Conservation (phyloP, 352 stramenopile species). For the Phytophthora colocasiae region DNA sequence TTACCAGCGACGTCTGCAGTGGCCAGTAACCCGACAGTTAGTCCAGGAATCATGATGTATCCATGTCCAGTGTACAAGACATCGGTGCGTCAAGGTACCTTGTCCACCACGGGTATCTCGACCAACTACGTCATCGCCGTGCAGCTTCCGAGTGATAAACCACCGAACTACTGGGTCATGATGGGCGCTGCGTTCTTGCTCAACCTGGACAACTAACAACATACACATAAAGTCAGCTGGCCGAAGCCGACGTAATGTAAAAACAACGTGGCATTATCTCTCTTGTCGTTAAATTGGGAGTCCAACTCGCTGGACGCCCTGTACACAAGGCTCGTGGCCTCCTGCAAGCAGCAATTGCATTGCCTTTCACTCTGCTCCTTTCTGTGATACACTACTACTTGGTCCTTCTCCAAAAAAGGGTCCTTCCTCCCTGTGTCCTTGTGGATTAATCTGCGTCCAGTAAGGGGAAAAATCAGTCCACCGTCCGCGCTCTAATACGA, state of each 20-base stretch:
- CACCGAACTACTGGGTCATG: conserved; percentile 92
- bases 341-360: not conserved
- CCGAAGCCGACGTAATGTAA: conserved; percentile 36
- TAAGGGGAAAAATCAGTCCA: conserved; percentile 1
- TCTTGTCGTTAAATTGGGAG: conserved; percentile 39
- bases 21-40: conserved; percentile 42
- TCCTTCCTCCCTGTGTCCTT: not conserved
- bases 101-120: conserved; percentile 94
- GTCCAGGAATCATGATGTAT: conserved; percentile 62
- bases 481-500: conserved; percentile 39
- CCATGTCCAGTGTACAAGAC: conserved; percentile 96
- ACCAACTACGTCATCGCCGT: conserved; percentile 95
- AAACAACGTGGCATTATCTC: conserved; percentile 45
- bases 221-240: conserved; percentile 19
- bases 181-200: conserved; percentile 93
- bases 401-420: conserved; percentile 21
- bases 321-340: conserved; percentile 26
- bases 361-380: conserved; percentile 26
- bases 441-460: conserved; percentile 3
- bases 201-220: conserved; percentile 85
- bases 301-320: conserved; percentile 35
- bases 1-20: conserved; percentile 63
- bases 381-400: conserved; percentile 49
- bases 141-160: conserved; percentile 85
- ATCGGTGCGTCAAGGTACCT: conserved; percentile 89